Evolutionary conservation across 2,329 filamentous ascomycete species (phyloP).

Genomic region (Colletotrichum cereale): DNA sequence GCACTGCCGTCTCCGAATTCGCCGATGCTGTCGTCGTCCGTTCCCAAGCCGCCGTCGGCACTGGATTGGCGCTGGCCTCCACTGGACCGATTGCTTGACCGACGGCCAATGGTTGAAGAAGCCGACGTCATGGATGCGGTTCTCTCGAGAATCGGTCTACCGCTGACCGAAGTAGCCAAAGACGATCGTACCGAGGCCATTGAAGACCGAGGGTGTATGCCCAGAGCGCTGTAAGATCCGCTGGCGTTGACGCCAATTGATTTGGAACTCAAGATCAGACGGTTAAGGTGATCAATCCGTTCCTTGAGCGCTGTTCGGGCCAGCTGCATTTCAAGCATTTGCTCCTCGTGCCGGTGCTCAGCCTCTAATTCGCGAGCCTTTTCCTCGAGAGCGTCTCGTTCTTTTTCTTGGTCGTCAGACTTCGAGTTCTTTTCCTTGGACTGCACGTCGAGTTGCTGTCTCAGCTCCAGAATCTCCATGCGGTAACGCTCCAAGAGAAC

Average conservation of each 20-base stretch:
- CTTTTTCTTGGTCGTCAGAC: slow-evolving; percentile 72
- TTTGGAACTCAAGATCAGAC: slow-evolving; percentile 94
- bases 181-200: slow-evolving; percentile 76
- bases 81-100: slow-evolving; percentile 63
- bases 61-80: slow-evolving; percentile 59
- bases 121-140: slow-evolving; percentile 76
- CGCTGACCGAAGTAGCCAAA: slow-evolving; percentile 71
- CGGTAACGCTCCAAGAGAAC: slow-evolving; percentile 93
- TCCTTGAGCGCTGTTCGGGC: slow-evolving; percentile 96
- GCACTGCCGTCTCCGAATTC: slow-evolving; percentile 91
- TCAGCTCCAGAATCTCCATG: slow-evolving; percentile 89
- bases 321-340: slow-evolving; percentile 98
- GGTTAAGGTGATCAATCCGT: slow-evolving; percentile 95
- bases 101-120: slow-evolving; percentile 69
- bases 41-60: slow-evolving; percentile 56
- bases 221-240: slow-evolving; percentile 77
- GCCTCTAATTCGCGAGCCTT: slow-evolving; percentile 82
- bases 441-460: slow-evolving; percentile 85
- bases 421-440: slow-evolving; percentile 75
- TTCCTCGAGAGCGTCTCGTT: slow-evolving; percentile 77
- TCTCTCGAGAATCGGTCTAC: slow-evolving; percentile 68
- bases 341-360: slow-evolving; percentile 90
- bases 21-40: slow-evolving; percentile 79
- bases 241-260: slow-evolving; percentile 92
- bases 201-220: slow-evolving; percentile 61